phyloP scores from a whole-genome alignment of 2,329 filamentous ascomycete species.

The Biscogniauxia sp. region DNA sequence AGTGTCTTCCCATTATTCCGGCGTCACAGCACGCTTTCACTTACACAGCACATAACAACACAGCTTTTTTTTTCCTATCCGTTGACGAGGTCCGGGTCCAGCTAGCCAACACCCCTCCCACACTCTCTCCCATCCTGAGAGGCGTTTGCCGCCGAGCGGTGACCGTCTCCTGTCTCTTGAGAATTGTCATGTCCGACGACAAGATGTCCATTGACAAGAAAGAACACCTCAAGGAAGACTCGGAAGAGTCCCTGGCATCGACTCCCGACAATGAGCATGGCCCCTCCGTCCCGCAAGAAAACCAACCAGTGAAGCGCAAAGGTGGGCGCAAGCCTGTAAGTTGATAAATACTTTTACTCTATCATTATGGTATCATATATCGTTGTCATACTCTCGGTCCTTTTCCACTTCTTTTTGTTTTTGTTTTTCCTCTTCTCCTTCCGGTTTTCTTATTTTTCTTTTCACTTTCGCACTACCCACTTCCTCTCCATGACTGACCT shows the following conservation, averaged over 20 bases:
- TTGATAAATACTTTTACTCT: conserved; percentile 15
- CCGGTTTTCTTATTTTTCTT: no score
- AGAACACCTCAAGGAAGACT: conserved; percentile 55
- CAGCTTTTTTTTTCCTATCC: background rate
- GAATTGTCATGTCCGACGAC: conserved; percentile 56
- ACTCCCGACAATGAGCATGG: conserved; percentile 56
- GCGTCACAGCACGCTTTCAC: background rate
- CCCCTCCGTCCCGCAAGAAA: conserved; percentile 45
- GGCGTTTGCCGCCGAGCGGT: conserved; percentile 43
- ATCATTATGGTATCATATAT: background rate
- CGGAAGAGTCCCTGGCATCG: conserved; percentile 60
- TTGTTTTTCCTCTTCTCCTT: background rate
- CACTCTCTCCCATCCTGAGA: conserved; percentile 22
- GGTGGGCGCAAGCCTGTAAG: conserved; percentile 94
- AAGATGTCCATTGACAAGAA: conserved; percentile 66
- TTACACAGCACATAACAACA: background rate
- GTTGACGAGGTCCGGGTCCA: conserved; percentile 8
- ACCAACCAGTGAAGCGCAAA: conserved; percentile 83
- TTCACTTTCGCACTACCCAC: conserved; percentile 2
- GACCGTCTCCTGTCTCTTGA: conserved; percentile 33
- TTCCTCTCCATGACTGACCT: background rate
- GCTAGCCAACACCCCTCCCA: conserved; percentile 14
- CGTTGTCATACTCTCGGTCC: conserved; percentile 4
- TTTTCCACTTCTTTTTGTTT: conserved; percentile 1
- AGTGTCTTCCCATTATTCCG: conserved; percentile 1